These are phyloP conservation scores for Aspergillus quadricinctus DNA, from an alignment of 2,329 filamentous ascomycete species.

Conservation along the genomic window DNA sequence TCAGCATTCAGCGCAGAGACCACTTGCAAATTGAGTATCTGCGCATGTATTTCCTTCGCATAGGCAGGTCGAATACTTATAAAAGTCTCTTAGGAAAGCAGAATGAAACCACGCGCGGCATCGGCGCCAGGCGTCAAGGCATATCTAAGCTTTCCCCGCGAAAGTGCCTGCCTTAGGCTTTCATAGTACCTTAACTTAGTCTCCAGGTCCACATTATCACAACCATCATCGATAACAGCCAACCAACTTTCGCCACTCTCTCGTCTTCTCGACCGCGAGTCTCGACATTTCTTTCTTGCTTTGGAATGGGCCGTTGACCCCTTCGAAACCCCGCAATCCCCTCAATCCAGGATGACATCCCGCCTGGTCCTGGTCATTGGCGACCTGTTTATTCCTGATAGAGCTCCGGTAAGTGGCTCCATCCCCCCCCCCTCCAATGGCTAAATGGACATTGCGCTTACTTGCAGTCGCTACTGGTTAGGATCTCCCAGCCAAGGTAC, in stretches of 20 bases:
- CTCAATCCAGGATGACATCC: conserved; percentile 59
- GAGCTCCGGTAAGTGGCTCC: conserved; percentile 61
- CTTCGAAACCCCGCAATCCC: conserved; percentile 7
- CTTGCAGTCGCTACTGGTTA: conserved; percentile 25
- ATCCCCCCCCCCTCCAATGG: conserved; percentile 12
- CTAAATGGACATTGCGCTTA: conserved; percentile 12
- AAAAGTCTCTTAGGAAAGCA: neutral
- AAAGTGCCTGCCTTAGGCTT: conserved; percentile 12
- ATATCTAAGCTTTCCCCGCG: conserved; percentile 16
- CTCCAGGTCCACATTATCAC: conserved; percentile 3
- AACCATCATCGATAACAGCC: neutral
- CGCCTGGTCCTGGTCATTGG: conserved; percentile 88
- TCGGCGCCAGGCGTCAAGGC: conserved; percentile 1
- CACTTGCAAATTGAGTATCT: neutral
- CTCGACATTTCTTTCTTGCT: neutral
- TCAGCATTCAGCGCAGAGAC: neutral
- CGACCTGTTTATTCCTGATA: conserved; percentile 89
- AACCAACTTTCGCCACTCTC: neutral
- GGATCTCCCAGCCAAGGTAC: conserved; percentile 84
- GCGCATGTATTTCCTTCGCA: neutral
- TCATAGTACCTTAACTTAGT: neutral
- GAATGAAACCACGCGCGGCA: neutral
- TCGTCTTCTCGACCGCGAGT: neutral
- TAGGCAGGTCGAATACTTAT: neutral
- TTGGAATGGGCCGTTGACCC: conserved; percentile 28